A percentile compares a stretch with the other conserved stretches of the same genome.
Conservation (phyloP, 2,329 filamentous ascomycete genomes). For the Aspergillus pseudoterreus region DNA sequence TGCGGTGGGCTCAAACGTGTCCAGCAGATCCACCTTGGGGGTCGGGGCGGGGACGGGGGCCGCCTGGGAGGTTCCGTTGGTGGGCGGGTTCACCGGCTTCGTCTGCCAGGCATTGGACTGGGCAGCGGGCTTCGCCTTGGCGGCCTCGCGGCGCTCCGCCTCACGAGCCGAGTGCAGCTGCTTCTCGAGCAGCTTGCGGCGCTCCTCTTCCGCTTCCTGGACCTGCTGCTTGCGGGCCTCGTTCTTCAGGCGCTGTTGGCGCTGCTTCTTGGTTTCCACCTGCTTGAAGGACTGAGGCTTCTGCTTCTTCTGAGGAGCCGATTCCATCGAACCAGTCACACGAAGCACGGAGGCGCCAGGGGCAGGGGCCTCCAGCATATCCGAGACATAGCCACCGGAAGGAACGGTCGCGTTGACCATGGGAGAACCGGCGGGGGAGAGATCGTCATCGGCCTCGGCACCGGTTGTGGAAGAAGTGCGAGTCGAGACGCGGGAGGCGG, state of each 20-base stretch:
- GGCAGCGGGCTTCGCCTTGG: constrained; percentile 43
- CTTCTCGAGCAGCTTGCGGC: constrained; percentile 72
- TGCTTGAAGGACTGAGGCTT: constrained; percentile 59
- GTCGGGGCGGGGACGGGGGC: constrained; percentile 12
- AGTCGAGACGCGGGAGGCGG: constrained; percentile 46
- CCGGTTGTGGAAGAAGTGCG: constrained; percentile 67
- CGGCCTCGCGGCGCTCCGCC: constrained; percentile 74
- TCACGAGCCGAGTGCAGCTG: constrained; percentile 79
- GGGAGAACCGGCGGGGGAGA: constrained; percentile 67
- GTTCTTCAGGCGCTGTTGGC: constrained; percentile 85
- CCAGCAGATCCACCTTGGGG: constrained; percentile 32
- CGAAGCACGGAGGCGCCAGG: constrained; percentile 71
- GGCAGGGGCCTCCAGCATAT: constrained; percentile 79
- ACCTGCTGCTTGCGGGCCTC: constrained; percentile 73
- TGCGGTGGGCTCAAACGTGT: constrained; percentile 39
- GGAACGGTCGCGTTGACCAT: constrained; percentile 43
- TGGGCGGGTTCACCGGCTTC: constrained; percentile 26
- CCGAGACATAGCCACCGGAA: constrained; percentile 66
- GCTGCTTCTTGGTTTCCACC: constrained; percentile 88
- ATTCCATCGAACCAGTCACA: constrained; percentile 62
- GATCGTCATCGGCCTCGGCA: constrained; percentile 76
- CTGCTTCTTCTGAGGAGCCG: constrained; percentile 55
- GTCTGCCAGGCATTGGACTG: constrained; percentile 52
- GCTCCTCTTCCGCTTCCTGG: constrained; percentile 73
- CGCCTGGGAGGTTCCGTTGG: constrained; percentile 20